Conservation (phyloP, 495 filamentous ascomycete species). For the Penicillium steckii region DNA sequence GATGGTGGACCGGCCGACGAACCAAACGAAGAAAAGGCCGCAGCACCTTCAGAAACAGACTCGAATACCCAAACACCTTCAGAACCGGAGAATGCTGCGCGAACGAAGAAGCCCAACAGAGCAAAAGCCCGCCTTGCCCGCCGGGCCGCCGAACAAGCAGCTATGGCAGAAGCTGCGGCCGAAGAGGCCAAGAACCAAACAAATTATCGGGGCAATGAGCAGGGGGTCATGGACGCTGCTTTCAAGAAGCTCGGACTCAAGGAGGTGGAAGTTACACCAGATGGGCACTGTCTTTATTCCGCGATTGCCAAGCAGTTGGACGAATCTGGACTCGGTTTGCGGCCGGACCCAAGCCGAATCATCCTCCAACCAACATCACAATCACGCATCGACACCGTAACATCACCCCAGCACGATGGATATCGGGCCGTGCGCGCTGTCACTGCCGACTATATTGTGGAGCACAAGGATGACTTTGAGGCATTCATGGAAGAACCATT, state of each 20-base stretch:
- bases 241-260: slow-evolving; percentile 61
- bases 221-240: slow-evolving; percentile 60
- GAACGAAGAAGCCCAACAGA: slow-evolving; percentile 75
- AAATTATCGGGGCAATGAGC: slow-evolving; percentile 71
- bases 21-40: slow-evolving; percentile 11
- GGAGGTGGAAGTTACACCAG: slow-evolving; percentile 80
- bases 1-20: slow-evolving; percentile 20
- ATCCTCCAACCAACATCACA: slow-evolving; percentile 34
- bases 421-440: slow-evolving; percentile 49
- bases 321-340: slow-evolving; percentile 41
- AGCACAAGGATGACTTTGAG: slow-evolving; percentile 60
- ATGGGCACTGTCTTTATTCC: slow-evolving; percentile 95
- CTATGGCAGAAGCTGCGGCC: slow-evolving; percentile 61
- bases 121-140: slow-evolving; percentile 89
- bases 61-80: slow-evolving; percentile 3
- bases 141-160: slow-evolving; percentile 79
- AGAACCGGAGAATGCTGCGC: slow-evolving; percentile 10
- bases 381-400: slow-evolving; percentile 44
- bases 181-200: slow-evolving; percentile 72
- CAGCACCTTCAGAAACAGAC: slow-evolving; percentile 8
- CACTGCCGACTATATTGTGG: slow-evolving; percentile 54
- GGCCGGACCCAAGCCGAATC: slow-evolving; percentile 44
- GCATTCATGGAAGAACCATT: slow-evolving; percentile 83
- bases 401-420: slow-evolving; percentile 41
- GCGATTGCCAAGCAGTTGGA: slow-evolving; percentile 83